Evolutionary conservation across 192 early-diverging fungal species (phyloP).

Genomic region (Coemansia nantahalensis): DNA sequence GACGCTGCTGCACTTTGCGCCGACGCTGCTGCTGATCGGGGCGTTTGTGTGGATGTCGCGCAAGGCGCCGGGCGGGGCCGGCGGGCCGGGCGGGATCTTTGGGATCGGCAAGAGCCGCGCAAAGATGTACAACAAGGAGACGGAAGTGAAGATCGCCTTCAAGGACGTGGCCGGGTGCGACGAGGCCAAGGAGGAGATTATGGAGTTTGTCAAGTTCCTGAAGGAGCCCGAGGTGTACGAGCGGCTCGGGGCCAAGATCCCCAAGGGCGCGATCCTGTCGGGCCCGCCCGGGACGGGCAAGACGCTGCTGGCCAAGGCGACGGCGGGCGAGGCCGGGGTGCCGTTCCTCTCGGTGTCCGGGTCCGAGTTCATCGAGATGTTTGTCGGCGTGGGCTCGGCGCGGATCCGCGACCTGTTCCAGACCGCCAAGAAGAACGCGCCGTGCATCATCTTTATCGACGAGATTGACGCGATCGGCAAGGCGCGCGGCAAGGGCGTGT

Average conservation of each 20-base stretch:
- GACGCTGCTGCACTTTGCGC: conserved; percentile 86
- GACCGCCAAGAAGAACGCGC: conserved; percentile 94
- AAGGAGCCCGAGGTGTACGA: conserved; percentile 93
- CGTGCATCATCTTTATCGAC: conserved; percentile 99
- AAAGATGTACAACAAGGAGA: conserved; percentile 96
- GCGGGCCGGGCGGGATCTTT: conserved; percentile 81
- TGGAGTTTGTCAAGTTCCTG: conserved; percentile 99
- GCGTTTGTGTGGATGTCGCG: conserved; percentile 84
- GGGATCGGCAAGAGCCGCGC: conserved; percentile 95
- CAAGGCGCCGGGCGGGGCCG: conserved; percentile 64
- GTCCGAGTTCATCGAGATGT: conserved; percentile 99
- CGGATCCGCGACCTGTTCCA: conserved; percentile 96
- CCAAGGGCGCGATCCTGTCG: conserved; percentile 95
- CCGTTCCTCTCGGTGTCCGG: conserved; percentile 98
- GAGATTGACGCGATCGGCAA: conserved; percentile 99
- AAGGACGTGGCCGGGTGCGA: conserved; percentile 99
- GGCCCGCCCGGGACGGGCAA: conserved; percentile 95
- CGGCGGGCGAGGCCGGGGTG: conserved; percentile 97
- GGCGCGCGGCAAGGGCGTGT: conserved; percentile 82
- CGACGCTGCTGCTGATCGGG: conserved; percentile 88
- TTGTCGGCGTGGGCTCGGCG: conserved; percentile 95
- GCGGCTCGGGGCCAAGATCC: conserved; percentile 95
- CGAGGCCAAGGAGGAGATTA: conserved; percentile 99
- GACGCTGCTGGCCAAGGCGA: conserved; percentile 98
- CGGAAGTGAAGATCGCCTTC: conserved; percentile 94